Conservation (phyloP, 192 early-diverging fungal genomes). For the Mortierella hygrophila region DNA sequence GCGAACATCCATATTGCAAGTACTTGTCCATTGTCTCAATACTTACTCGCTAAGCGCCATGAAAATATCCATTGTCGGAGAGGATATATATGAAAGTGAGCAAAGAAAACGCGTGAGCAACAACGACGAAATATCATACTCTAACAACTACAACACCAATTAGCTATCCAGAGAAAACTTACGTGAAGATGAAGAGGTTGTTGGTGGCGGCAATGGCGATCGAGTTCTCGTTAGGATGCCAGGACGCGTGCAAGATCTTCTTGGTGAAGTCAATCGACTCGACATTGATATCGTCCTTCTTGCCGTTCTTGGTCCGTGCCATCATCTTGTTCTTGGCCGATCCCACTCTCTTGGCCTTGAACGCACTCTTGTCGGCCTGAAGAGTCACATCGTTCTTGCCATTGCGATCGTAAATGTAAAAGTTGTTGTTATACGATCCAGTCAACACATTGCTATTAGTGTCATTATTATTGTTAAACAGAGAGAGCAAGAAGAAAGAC, state of each 20-base stretch:
- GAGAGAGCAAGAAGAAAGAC: background rate
- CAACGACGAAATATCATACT: background rate
- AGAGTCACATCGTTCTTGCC: conserved; percentile 87
- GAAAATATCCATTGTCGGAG: background rate
- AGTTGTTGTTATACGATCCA: conserved; percentile 99
- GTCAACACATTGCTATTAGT: conserved; percentile 81
- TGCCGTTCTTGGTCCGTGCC: conserved; percentile 58
- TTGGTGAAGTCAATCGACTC: conserved; percentile 94
- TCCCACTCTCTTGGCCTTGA: conserved; percentile 93
- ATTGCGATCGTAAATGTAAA: conserved; percentile 93
- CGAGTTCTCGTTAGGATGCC: conserved; percentile 99
- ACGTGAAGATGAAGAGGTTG: conserved; percentile 97
- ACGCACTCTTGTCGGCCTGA: conserved; percentile 98
- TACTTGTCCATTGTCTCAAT: background rate
- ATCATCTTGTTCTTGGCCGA: conserved; percentile 83
- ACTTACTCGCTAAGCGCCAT: conserved; percentile 15
- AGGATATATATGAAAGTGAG: background rate
- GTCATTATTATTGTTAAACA: background rate
- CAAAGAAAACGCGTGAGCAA: conserved; percentile 6
- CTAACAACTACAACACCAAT: too few species aligned
- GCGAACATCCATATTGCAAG: background rate
- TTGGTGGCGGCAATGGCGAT: conserved; percentile 99
- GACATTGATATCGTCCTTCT: conserved; percentile 82
- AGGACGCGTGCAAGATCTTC: conserved; percentile 98
- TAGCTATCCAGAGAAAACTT: conserved; percentile 11